Conservation (phyloP, 148 eudicot genomes). For the Cornus suecica region DNA sequence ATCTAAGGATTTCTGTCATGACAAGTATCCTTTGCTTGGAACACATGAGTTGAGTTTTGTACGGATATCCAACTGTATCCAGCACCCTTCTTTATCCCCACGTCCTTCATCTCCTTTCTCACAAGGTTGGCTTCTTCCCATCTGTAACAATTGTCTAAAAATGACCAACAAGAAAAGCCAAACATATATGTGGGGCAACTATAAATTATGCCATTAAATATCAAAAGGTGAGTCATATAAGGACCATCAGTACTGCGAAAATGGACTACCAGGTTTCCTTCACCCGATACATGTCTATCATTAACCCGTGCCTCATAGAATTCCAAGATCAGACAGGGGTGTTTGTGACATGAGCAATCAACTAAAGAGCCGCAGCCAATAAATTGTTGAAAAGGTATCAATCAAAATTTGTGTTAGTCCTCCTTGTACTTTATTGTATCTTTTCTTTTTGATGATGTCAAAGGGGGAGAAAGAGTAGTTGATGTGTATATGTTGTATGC, state of each 20-base stretch:
- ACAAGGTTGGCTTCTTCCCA: conserved; percentile 59
- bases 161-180: not conserved
- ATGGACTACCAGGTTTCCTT: not conserved
- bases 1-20: conserved; percentile 45
- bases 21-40: conserved; percentile 57
- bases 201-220: not conserved
- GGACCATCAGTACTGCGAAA: not conserved
- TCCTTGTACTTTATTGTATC: too few relatives aligned
- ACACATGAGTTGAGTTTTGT: conserved; percentile 40
- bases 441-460: too few relatives aligned
- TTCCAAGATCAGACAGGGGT: not conserved
- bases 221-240: not conserved
- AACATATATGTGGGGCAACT: too few relatives aligned
- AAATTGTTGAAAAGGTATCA: too few relatives aligned
- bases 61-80: conserved; percentile 63
- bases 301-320: not conserved
- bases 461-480: too few relatives aligned
- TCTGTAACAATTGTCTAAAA: conserved; percentile 17
- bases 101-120: conserved; percentile 54
- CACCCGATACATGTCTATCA: not conserved
- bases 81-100: conserved; percentile 45
- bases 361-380: too few relatives aligned
- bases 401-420: too few relatives aligned
- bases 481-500: too few relatives aligned
- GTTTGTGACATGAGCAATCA: not conserved